phyloP scores from a whole-genome alignment of 2,329 filamentous ascomycete species.

The Pseudocercospora fuligena region DNA sequence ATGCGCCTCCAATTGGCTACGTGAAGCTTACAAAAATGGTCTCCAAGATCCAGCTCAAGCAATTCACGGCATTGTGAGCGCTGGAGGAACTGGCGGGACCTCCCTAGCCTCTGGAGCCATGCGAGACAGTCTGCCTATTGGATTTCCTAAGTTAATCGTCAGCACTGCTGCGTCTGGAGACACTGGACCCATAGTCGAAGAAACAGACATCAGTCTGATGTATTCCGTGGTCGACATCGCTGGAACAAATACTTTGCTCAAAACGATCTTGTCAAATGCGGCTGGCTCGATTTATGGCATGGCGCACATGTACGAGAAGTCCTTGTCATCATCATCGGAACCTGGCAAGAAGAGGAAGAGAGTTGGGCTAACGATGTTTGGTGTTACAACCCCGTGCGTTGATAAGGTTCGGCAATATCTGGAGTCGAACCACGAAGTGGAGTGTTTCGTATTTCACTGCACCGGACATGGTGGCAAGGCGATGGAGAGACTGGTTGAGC shows the following conservation, averaged over 20 bases:
- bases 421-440: constrained; percentile 52
- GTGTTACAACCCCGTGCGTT: constrained; percentile 71
- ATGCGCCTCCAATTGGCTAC: constrained; percentile 54
- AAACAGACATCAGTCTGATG: constrained; percentile 72
- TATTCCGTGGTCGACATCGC: constrained; percentile 74
- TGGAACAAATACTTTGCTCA: constrained; percentile 65
- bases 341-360: constrained; percentile 46
- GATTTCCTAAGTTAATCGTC: constrained; percentile 72
- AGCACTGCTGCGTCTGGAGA: constrained; percentile 72
- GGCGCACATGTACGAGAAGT: constrained; percentile 52
- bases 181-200: constrained; percentile 66
- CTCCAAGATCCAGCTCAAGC: constrained; percentile 27
- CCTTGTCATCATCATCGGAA: constrained; percentile 10
- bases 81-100: constrained; percentile 67
- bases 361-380: constrained; percentile 74
- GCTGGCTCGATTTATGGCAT: constrained; percentile 66
- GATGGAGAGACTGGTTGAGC: constrained; percentile 67
- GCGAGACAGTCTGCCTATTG: constrained; percentile 64
- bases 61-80: constrained; percentile 57
- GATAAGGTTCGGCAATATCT: constrained; percentile 60
- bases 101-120: constrained; percentile 65
- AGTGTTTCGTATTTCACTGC: constrained; percentile 71
- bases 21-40: constrained; percentile 30
- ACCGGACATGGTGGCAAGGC: constrained; percentile 70
- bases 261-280: constrained; percentile 65